Conservation (phyloP, 345 rosid genomes). For the Eucalyptus cloeziana region DNA sequence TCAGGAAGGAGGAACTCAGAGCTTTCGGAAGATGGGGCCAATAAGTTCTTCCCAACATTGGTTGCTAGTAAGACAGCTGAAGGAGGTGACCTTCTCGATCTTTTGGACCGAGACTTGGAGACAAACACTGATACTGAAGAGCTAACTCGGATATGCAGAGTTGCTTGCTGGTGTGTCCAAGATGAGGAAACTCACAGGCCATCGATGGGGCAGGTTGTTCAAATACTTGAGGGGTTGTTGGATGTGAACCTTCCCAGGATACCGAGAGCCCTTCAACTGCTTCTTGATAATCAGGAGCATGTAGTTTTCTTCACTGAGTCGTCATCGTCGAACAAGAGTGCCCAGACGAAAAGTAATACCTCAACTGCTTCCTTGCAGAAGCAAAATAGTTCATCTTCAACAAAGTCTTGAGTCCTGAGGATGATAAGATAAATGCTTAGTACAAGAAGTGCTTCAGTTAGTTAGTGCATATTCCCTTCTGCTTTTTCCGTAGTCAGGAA, state of each 20-base stretch:
- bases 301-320: too few species aligned
- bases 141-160: constrained; percentile 44
- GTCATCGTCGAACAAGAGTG: too few species aligned
- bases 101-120: constrained; percentile 38
- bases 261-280: too few species aligned
- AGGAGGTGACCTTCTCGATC: constrained; percentile 29
- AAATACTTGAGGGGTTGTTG: constrained; percentile 19
- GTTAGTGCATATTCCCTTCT: background rate
- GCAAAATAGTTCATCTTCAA: background rate
- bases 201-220: constrained; percentile 80
- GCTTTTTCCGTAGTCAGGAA: background rate
- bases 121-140: constrained; percentile 39
- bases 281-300: too few species aligned
- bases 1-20: constrained; percentile 73
- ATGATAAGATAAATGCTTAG: background rate
- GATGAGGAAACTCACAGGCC: constrained; percentile 68
- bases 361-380: constrained; percentile 13
- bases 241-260: too few species aligned
- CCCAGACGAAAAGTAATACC: background rate
- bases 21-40: constrained; percentile 30
- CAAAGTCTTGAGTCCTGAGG: background rate
- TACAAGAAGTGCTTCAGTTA: background rate
- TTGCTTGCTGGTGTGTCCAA: constrained; percentile 87
- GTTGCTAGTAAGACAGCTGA: constrained; percentile 32
- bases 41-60: constrained; percentile 45